Percentiles rank a stretch among this genome's conserved stretches.
These are phyloP conservation scores for Oropetium thomaeum DNA, from an alignment of 176 grass and related monocot genomes.

Conservation along the genomic window DNA sequence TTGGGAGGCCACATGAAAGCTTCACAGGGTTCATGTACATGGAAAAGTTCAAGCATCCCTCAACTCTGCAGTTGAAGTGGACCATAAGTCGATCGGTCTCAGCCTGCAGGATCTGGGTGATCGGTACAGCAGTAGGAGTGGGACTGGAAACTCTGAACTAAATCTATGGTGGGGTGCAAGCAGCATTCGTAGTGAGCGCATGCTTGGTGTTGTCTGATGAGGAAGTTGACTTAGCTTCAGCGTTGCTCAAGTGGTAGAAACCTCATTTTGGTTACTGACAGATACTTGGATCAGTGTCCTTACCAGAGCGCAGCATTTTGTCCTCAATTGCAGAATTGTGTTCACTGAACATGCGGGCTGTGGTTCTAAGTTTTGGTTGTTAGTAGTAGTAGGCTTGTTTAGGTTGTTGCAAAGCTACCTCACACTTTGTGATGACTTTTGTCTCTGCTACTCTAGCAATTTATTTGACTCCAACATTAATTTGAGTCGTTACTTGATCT, in stretches of 20 bases:
- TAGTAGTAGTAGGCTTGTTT: neutral
- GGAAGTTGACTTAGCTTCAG: neutral
- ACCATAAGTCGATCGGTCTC: neutral
- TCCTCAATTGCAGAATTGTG: neutral
- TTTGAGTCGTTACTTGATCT: neutral
- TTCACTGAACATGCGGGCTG: neutral
- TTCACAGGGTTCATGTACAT: conserved; percentile 18
- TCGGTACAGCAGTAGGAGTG: neutral
- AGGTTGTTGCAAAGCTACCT: conserved; percentile 1
- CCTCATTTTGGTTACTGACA: conserved; percentile 14
- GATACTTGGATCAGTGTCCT: neutral
- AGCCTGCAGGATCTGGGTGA: neutral
- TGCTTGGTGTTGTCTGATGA: conserved; percentile 30
- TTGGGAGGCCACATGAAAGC: conserved; percentile 47
- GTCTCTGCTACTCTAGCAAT: neutral
- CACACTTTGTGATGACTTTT: neutral
- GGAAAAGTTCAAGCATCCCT: neutral
- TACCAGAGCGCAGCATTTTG: neutral
- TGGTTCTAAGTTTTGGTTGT: conserved; percentile 20
- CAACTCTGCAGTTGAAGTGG: conserved; percentile 11
- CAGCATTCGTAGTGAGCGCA: neutral
- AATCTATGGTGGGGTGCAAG: conserved; percentile 21
- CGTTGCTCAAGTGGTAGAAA: neutral
- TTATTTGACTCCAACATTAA: neutral
- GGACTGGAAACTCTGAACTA: neutral